Conservation (phyloP, 768 basidiomycete genomes). For the Serendipita indica region DNA sequence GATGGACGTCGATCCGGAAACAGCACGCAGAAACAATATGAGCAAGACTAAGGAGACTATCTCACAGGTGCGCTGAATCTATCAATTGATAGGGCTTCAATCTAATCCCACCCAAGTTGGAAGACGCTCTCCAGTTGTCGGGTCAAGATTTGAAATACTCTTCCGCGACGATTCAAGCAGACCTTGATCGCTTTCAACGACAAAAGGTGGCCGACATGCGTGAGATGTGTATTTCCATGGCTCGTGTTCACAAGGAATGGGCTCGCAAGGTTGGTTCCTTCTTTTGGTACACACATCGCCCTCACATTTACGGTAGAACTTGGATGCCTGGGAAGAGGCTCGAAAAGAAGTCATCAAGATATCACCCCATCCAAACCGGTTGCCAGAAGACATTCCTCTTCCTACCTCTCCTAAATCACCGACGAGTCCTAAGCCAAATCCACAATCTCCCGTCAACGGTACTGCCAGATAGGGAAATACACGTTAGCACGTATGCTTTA, state of each 20-base stretch:
- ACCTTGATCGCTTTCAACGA: constrained; percentile 93
- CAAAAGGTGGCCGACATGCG: constrained; percentile 95
- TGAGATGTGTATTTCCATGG: constrained; percentile 86
- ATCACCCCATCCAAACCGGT: constrained; percentile 73
- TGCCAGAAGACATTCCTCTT: constrained; percentile 21
- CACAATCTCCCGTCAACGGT: no score
- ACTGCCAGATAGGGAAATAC: no score
- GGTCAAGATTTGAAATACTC: constrained; percentile 94
- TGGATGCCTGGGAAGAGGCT: constrained; percentile 95
- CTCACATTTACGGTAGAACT: constrained; percentile 42
- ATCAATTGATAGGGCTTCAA: neutral
- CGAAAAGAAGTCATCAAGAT: constrained; percentile 84
- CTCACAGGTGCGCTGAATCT: constrained; percentile 51
- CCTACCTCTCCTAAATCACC: neutral
- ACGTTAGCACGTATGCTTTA: no score
- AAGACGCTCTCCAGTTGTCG: constrained; percentile 83
- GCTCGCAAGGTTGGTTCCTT: constrained; percentile 66
- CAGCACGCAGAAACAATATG: constrained; percentile 81
- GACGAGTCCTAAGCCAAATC: no score
- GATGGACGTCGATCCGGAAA: constrained; percentile 98
- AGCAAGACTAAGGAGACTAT: constrained; percentile 89
- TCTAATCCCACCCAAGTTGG: constrained; percentile 40
- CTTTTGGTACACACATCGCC: neutral
- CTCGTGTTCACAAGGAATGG: constrained; percentile 87
- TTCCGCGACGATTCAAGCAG: constrained; percentile 90